Percentiles rank a stretch among this genome's conserved stretches.
Evolutionary conservation across 2,329 filamentous ascomycete species (phyloP).

Genomic region (Monosporascus sp.): DNA sequence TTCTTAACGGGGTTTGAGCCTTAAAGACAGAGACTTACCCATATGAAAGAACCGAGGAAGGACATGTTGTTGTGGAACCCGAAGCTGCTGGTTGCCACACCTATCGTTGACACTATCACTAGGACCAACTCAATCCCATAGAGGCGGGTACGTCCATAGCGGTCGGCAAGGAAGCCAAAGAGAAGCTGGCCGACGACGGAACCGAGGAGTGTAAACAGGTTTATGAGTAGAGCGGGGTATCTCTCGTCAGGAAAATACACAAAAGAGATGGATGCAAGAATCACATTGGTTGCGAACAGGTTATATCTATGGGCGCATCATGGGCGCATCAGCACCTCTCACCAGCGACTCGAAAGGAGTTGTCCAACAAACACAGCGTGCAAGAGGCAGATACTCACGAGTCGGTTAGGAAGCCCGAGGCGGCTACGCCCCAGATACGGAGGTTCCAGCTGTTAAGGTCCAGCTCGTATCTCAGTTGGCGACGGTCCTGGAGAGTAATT

Average conservation of each 20-base stretch:
- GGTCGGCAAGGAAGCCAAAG: constrained; percentile 50
- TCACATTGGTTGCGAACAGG: constrained; percentile 50
- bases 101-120: constrained; percentile 53
- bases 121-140: constrained; percentile 53
- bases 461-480: constrained; percentile 47
- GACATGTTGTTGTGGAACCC: constrained; percentile 17
- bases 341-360: not conserved
- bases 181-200: constrained; percentile 47
- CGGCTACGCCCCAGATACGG: constrained; percentile 50
- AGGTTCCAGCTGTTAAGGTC: constrained; percentile 51
- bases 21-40: constrained; percentile 25
- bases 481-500: constrained; percentile 36
- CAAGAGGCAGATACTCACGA: constrained; percentile 33
- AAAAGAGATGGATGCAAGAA: constrained; percentile 46
- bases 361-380: too few species aligned
- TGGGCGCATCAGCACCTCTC: not conserved
- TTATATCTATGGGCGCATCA: constrained; percentile 38
- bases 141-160: constrained; percentile 48
- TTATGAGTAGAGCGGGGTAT: constrained; percentile 37
- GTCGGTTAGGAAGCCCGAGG: constrained; percentile 49
- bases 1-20: too few species aligned
- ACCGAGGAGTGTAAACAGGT: constrained; percentile 47
- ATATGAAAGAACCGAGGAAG: constrained; percentile 45
- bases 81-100: constrained; percentile 23
- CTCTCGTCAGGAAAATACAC: constrained; percentile 45